Conservation (phyloP, 768 basidiomycete genomes). For the Favolaschia claudopus region DNA sequence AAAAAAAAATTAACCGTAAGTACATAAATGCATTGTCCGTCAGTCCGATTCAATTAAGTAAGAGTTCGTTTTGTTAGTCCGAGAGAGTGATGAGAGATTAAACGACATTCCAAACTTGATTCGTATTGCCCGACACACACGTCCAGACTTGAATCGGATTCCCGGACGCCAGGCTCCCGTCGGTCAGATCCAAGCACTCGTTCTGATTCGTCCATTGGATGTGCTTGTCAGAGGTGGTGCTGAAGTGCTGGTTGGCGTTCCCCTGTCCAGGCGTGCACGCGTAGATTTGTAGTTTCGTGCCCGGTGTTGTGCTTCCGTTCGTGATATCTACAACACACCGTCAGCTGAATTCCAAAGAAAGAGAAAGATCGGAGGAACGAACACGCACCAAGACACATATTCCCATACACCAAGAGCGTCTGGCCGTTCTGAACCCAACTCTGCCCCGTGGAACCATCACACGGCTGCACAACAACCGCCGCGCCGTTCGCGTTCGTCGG, state of each 20-base stretch:
- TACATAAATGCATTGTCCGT: too few relatives aligned
- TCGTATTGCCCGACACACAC: conserved; percentile 12
- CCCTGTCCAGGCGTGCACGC: conserved; percentile 22
- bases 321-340: conserved; percentile 16
- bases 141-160: conserved; percentile 9
- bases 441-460: not conserved
- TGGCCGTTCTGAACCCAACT: conserved; percentile 3
- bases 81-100: too few relatives aligned
- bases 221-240: not conserved
- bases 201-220: conserved; percentile 28
- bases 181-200: conserved; percentile 31
- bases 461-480: not conserved
- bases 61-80: too few relatives aligned
- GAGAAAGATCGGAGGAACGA: too few relatives aligned
- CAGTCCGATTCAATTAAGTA: too few relatives aligned
- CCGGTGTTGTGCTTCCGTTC: conserved; percentile 24
- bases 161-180: conserved; percentile 26
- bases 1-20: too few relatives aligned
- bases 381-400: conserved; percentile 24
- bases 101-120: conserved; percentile 30
- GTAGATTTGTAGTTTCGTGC: conserved; percentile 33
- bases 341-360: too few relatives aligned
- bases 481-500: not conserved
- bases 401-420: not conserved
- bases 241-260: conserved; percentile 26